These are phyloP conservation scores for Penicillium verhagenii DNA, from an alignment of 495 filamentous ascomycete species.

Conservation along the genomic window DNA sequence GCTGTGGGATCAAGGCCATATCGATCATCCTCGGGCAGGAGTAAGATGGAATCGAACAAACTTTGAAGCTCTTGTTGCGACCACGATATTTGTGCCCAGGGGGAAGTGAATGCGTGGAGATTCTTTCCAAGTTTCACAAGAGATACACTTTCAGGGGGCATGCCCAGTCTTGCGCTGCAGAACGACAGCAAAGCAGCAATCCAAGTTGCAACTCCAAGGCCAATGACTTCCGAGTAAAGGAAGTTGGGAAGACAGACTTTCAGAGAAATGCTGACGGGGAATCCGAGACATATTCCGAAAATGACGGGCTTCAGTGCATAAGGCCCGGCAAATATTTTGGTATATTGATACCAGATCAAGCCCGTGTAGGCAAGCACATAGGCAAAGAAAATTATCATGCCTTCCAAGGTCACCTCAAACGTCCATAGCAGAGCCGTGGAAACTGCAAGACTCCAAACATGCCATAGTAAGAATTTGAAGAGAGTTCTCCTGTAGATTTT, in stretches of 20 bases:
- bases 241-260: slow-evolving; percentile 35
- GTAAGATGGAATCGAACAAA: slow-evolving; percentile 37
- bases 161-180: slow-evolving; percentile 42
- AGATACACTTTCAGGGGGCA: slow-evolving; percentile 42
- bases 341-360: slow-evolving; percentile 60
- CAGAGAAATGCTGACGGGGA: slow-evolving; percentile 48
- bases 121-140: slow-evolving; percentile 37
- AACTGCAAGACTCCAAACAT: slow-evolving; percentile 56
- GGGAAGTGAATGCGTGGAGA: slow-evolving; percentile 45
- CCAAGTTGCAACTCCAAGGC: slow-evolving; percentile 54
- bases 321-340: slow-evolving; percentile 57
- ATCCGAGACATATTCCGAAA: slow-evolving; percentile 43
- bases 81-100: slow-evolving; percentile 46
- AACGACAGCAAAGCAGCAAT: slow-evolving; percentile 50
- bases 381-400: slow-evolving; percentile 50
- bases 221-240: slow-evolving; percentile 49
- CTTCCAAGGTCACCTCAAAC: slow-evolving; percentile 42
- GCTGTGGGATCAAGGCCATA: slow-evolving; percentile 35
- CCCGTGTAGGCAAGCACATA: slow-evolving; percentile 58
- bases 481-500: slow-evolving; percentile 56
- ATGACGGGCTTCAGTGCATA: slow-evolving; percentile 53
- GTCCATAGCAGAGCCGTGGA: slow-evolving; percentile 53
- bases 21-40: slow-evolving; percentile 31
- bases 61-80: slow-evolving; percentile 54
- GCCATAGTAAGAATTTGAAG: slow-evolving; percentile 50